Base-by-base conservation (phyloP, 805 yeast genomes). In the Wickerhamiella lipophila region DNA sequence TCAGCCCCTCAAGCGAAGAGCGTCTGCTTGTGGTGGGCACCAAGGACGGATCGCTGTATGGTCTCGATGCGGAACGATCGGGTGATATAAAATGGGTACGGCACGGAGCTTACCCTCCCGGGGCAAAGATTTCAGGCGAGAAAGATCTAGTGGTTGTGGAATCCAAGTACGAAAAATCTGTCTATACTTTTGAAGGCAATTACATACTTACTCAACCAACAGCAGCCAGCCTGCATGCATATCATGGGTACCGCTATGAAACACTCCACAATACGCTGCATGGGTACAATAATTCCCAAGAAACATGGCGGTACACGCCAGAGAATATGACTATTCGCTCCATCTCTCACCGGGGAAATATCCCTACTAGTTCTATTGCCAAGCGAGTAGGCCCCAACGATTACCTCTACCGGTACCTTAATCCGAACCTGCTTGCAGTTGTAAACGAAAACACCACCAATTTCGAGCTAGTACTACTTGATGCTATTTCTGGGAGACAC, bases 341-440 rank as follows among this genome's bases (percentile, higher is more conserved):
- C 11, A 13, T 25, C 11, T 15, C 36, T 11, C 22, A 42, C 21
- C 6, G 36, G 9, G 32, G 30, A 2, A 16, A 12, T 6, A 30
- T 25, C 7, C 15, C 19, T 13, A 18, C 25, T 11, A 26, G 32
- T 23, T n/a, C 36, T 16, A 16, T 42, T 13, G 46, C 36, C 18
- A 18, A 18, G 15, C 16, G 16, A 15, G 46, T 42, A 6, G 34
- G 44, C 4, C 30, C 30, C 3, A 26, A 26, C 13, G 48, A 45
- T 21, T 35, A 34, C 18, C 18, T 11, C 9, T 45, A 45, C 36
- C 36, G 36, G 29, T 45, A 45, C 42, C 19, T 45, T n/a, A 45
- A 45, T 25, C 48, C 48, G 8, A 36, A 45, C 25, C 12, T 45
- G 4, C 19, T 26, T 6, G 42, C 32, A 2, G 42, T 36, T n/a